Base-by-base conservation (phyloP, 495 filamentous ascomycete genomes). In the Tetracladium setigerum region DNA sequence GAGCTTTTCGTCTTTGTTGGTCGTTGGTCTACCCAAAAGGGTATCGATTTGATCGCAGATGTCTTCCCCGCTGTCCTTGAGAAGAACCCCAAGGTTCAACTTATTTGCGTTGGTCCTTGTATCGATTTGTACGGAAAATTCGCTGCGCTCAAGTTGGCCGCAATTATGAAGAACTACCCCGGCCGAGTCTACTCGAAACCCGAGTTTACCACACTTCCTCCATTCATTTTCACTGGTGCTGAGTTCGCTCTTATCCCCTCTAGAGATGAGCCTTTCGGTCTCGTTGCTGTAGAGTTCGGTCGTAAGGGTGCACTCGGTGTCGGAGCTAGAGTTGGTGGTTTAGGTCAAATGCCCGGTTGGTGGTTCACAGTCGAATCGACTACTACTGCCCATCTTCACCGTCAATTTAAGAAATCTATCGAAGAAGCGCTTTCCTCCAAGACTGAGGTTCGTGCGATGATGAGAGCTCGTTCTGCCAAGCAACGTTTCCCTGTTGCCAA, bases 81-180 rank as follows among this genome's bases (percentile, higher is more conserved):
- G 49, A 65, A 78, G 50, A 69, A 81, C 49, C 72, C 76, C n/a
- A 79, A 79, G 36, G 79, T 77, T 2, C 84, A 89, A 53, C 64
- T 89, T 1, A 81, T 89, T 30, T 82, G 77, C 56, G 61, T 88
- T 39, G 84, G 84, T 1, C 84, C 84, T 0, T 76, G 84, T 33
- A 87, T 89, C 58, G 84, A 89, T 66, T 69, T 89, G 1, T 86
- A 88, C 62, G 84, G 84, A 16, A 83, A 80, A 47, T 89, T 89
- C 57, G 84, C 84, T 7, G 83, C 84, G 0, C 59, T 86, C 17
- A 89, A 89, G 66, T 65, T 88, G 34, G 77, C 76, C 16, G 73
- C 72, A 41, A 74, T 88, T 63, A 87, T 87, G 84, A 68, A 82
- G 44, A 62, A 79, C 19, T 88, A 88, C 47, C 83, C 84, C 13